Base-by-base conservation (phyloP, 2,329 filamentous ascomycete genomes). In the Trichoderma polysporum region DNA sequence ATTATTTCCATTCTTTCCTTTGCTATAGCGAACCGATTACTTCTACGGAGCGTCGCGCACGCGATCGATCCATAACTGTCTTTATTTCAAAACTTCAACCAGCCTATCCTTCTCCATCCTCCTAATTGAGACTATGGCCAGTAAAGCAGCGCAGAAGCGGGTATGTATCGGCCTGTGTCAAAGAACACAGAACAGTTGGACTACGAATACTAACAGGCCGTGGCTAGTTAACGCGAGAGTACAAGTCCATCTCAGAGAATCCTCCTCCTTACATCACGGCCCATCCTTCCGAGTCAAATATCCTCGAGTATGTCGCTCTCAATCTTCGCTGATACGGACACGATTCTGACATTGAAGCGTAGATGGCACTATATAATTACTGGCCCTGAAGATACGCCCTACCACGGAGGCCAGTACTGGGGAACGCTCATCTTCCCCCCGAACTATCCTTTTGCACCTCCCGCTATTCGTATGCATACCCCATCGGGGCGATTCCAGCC, bases 391-490 rank as follows among this genome's bases (percentile, higher is more conserved):
- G 88, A 94, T 68, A 99, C 95, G 0, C 94, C 95, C 2, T 99
- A 99, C 78, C 88, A 96, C 74, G 89, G 90, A 75, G 95, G 95
- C 53, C 95, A 99, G 79, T 99, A 98, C 83, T 99, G 95, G 95
- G 95, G 95, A 56, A 97, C 94, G 1, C 85, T 99, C 59, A 90
- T 96, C 71, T 99, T 99, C 79, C 95, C 95, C 17, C 88, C 94
- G 9, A 94, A 97, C 83, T 99, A 99, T 78, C 95, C 95, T 29
- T 99, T 97, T 79, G 94, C 94, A 13, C 95, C 95, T 35, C 95
- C 95, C 4, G 93, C 95, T 2, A 99, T 99, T 79, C 93, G 94
- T 76, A 99, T 99, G 95, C 95, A 98, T 83, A 99, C 95, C 0
- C 95, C 95, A 1, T 94, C 91, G 13, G 95, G 95, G 68, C 92